Evolutionary conservation across 2,329 filamentous ascomycete genomes (phyloP), one percentile per base, ranked within the genome.

Genomic region (Fusarium devonianum): DNA sequence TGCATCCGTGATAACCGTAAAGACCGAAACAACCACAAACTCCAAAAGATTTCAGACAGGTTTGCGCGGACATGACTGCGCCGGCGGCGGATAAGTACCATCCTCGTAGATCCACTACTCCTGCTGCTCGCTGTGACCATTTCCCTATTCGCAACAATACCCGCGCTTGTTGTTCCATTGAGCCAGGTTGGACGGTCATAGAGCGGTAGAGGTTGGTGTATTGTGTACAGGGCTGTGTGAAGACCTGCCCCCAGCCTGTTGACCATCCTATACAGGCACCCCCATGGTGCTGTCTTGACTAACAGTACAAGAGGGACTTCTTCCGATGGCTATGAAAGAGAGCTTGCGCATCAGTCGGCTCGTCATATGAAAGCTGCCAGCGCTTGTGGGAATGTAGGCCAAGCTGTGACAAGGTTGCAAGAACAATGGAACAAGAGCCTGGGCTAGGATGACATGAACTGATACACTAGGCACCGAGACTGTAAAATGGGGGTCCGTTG

Each of bases 101-200:
- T 55, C 44, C 21, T 28, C 38, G 10, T 33, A 53, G 23, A 56
- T 45, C 48, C 56, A 49, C 47, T 58, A 42, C 36, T 50, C 42
- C 21, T 43, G 33, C 17, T 37, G 48, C 25, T 28, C n/a, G 12
- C 25, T 33, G 7, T 14, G 32, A 32, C 40, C 44, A 12, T 25
- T 39, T 29, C 46, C 39, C 21, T 47, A 57, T 14, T 33, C 26
- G 17, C 22, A 25, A 34, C 39, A 43, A 26, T 48, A 30, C 5
- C 32, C 25, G 9, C 30, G 21, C 17, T 39, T 34, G 12, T 23
- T 39, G 17, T 56, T 50, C 41, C 38, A 40, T 26, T 38, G 34
- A 25, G 13, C 32, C 30, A 40, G 11, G 39, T 39, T 5, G 25
- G 19, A 5, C 22, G 25, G 6, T 30, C 12, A 17, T 21, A 21